These are phyloP conservation scores for Xylaria polymorpha DNA, from an alignment of 2,329 filamentous ascomycete genomes.

Conservation along the genomic window DNA sequence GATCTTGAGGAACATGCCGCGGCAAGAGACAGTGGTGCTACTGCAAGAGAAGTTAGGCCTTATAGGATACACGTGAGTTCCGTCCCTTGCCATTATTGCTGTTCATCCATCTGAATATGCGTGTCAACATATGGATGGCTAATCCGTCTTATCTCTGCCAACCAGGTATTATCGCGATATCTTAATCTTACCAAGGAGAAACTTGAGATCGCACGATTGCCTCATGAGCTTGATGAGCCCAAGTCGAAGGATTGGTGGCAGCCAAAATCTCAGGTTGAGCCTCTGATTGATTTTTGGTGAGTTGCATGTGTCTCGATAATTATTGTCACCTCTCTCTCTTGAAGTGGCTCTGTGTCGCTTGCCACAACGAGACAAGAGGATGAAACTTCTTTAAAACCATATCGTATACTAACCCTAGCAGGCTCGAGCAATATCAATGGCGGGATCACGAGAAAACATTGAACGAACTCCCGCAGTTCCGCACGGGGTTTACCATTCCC, in stretches of 20 bases:
- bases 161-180: constrained; percentile 73
- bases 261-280: constrained; percentile 71
- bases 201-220: constrained; percentile 72
- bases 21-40: constrained; percentile 48
- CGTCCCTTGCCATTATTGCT: constrained; percentile 3
- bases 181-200: constrained; percentile 75
- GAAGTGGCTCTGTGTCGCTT: constrained; percentile 2
- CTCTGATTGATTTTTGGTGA: constrained; percentile 73
- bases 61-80: constrained; percentile 68
- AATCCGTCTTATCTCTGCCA: constrained; percentile 35
- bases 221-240: constrained; percentile 65
- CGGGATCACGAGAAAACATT: constrained; percentile 67
- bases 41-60: constrained; percentile 59
- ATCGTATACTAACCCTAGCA: constrained; percentile 47
- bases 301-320: constrained; percentile 40
- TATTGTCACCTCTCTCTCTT: background rate
- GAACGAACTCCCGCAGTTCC: constrained; percentile 73
- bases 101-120: background rate
- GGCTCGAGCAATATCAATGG: constrained; percentile 76
- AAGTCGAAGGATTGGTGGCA: constrained; percentile 66
- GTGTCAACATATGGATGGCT: constrained; percentile 42
- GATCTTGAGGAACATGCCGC: constrained; percentile 46
- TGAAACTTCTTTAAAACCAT: background rate
- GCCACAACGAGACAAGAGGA: background rate
- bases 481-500: constrained; percentile 63